Base-by-base conservation (phyloP, 371 early-diverging fungal genomes). In the Mucor piriformis region DNA sequence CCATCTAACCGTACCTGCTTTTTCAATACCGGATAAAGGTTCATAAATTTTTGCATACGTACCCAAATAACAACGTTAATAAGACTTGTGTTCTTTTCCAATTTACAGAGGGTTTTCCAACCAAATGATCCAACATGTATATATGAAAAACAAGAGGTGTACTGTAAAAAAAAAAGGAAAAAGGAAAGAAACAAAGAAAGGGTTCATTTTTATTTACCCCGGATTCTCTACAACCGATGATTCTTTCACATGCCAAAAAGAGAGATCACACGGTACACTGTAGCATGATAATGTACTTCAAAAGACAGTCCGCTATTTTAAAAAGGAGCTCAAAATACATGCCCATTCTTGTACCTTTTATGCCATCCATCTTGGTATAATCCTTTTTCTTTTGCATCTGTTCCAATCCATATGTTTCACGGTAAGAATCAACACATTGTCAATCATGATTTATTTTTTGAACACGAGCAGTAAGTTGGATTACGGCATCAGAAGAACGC, bases 71-170 rank as follows among this genome's bases (percentile, higher is more conserved):
- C 23, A 87, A 71, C 3, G 89, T 76, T 3, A 90, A 61, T 20
- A 95, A 47, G 12, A 89, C 89, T 70, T 95, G 91, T 35, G 80
- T 66, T 34, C 97, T 88, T 64, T 94, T 91, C 82, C 90, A 89
- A 49, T 87, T 88, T 15, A 94, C 82, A n/a, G 96, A 96, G 8
- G 98, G 98, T 50, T 87, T 90, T 11, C 98, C 97, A 15, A 92
- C 81, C 18, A 95, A 74, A 69, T 97, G 95, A 63, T 97, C 96
- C 35, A 97, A 69, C 95, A 95, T 95, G 1, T 32, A 29, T 24
- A n/a, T 38, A 1, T 37, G 27, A 53, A 38, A 37, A 35, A 34
- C 33, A 10, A 29, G 7, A 40, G 48, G 6, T 21, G 15, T 24
- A 24, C n/a, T 6, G 11, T 40, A 27, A 5, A n/a, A 24, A 23